These are phyloP conservation scores for Omphalea diandra DNA, from an alignment of 441 rosid genomes.

Conservation along the genomic window DNA sequence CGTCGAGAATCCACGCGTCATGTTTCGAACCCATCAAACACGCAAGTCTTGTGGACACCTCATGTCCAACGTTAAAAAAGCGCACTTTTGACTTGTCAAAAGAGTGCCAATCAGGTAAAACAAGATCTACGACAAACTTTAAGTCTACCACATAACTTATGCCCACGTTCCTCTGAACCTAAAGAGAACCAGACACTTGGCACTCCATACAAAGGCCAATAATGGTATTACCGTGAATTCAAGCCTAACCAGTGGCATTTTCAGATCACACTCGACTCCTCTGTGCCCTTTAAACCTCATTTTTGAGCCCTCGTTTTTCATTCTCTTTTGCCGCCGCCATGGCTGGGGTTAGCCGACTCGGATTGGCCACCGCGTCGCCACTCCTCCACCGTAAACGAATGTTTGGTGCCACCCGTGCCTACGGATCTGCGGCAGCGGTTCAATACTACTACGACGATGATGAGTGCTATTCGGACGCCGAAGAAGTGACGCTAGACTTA, in stretches of 20 bases:
- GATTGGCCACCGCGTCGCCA: constrained; percentile 34
- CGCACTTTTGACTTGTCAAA: not conserved
- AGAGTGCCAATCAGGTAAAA: not conserved
- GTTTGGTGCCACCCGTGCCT: constrained; percentile 31
- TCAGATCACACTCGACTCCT: not conserved
- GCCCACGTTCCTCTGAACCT: not conserved
- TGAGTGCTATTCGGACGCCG: constrained; percentile 10
- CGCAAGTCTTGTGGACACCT: constrained; percentile 23
- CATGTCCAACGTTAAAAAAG: not conserved
- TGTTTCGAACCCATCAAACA: not conserved
- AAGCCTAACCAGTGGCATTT: constrained; percentile 8
- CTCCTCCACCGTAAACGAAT: constrained; percentile 15
- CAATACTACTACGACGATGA: constrained; percentile 27
- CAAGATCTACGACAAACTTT: not conserved
- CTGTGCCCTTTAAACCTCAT: constrained; percentile 28
- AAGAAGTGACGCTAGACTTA: constrained; percentile 23
- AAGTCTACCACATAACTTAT: not conserved
- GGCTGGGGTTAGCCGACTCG: constrained; percentile 54
- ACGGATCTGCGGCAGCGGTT: constrained; percentile 74
- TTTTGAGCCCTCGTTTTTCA: no score
- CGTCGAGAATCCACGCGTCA: constrained; percentile 16
- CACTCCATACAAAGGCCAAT: not conserved
- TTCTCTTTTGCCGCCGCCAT: constrained; percentile 48
- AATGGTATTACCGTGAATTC: constrained; percentile 32
- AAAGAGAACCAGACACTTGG: constrained; percentile 1